Evolutionary conservation across 768 basidiomycete genomes (phyloP).

Genomic region (Kwoniella botswanensis): DNA sequence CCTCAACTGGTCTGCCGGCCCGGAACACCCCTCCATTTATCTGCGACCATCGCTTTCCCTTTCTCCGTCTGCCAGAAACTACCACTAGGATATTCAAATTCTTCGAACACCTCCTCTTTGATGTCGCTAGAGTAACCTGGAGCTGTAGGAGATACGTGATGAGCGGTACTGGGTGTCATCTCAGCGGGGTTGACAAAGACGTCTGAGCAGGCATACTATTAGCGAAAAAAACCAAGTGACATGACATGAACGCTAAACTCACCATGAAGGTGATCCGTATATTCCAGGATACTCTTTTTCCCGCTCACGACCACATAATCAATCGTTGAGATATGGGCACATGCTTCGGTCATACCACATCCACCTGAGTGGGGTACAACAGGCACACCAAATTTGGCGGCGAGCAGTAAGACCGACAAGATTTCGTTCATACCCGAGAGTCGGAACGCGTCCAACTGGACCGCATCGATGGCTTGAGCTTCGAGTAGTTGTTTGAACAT

Average conservation of each 20-base stretch:
- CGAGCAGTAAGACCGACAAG: conserved; percentile 80
- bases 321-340: conserved; percentile 44
- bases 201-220: conserved; percentile 40
- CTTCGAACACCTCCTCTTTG: conserved; percentile 33
- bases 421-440: conserved; percentile 93
- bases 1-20: conserved; percentile 33
- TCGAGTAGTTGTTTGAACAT: conserved; percentile 90
- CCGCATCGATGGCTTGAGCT: conserved; percentile 82
- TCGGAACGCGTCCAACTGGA: conserved; percentile 89
- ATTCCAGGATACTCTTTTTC: conserved; percentile 38
- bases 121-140: conserved; percentile 40
- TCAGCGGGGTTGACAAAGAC: conserved; percentile 25
- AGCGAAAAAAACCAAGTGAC: conserved; percentile 25
- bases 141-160: conserved; percentile 32
- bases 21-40: conserved; percentile 35
- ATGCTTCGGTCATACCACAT: conserved; percentile 66
- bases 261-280: conserved; percentile 5
- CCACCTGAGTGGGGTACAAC: conserved; percentile 93
- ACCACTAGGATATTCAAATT: conserved; percentile 37
- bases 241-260: neutral
- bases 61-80: conserved; percentile 41
- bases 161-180: conserved; percentile 14
- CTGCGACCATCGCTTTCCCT: conserved; percentile 38
- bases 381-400: conserved; percentile 72
- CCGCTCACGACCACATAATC: conserved; percentile 38